Conservation (phyloP, 2,329 filamentous ascomycete species). For the Nemania serpens region DNA sequence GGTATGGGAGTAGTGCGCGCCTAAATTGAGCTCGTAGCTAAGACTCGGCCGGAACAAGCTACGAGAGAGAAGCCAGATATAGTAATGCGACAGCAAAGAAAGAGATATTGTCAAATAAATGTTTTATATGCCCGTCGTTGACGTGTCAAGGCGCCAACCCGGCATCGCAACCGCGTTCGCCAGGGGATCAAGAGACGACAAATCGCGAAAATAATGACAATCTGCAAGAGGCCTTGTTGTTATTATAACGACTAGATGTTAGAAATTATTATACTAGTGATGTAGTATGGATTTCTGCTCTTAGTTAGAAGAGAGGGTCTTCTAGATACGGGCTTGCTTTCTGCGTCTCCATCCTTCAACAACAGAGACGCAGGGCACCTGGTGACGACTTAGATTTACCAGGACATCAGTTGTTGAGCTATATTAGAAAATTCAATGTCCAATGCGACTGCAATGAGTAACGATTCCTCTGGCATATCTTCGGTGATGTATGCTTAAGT, state of each 20-base stretch:
- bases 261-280: neutral
- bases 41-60: neutral
- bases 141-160: neutral
- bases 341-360: too few species aligned
- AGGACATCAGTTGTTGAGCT: too few species aligned
- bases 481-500: neutral
- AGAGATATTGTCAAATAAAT: neutral
- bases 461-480: neutral
- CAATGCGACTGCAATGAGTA: neutral
- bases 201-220: neutral
- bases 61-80: too few species aligned
- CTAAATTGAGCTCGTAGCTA: neutral
- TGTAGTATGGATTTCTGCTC: neutral
- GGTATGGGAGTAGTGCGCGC: neutral
- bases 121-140: neutral
- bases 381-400: slow-evolving; percentile 1
- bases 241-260: neutral
- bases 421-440: neutral
- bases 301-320: neutral
- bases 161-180: neutral
- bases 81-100: neutral
- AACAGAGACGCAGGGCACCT: neutral
- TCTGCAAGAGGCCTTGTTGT: neutral
- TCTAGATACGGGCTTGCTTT: neutral
- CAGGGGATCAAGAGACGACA: neutral